Evolutionary conservation across 1,139 yeast genomes (phyloP), one percentile per base, ranked within the genome.

Genomic region (Pichia sp.): DNA sequence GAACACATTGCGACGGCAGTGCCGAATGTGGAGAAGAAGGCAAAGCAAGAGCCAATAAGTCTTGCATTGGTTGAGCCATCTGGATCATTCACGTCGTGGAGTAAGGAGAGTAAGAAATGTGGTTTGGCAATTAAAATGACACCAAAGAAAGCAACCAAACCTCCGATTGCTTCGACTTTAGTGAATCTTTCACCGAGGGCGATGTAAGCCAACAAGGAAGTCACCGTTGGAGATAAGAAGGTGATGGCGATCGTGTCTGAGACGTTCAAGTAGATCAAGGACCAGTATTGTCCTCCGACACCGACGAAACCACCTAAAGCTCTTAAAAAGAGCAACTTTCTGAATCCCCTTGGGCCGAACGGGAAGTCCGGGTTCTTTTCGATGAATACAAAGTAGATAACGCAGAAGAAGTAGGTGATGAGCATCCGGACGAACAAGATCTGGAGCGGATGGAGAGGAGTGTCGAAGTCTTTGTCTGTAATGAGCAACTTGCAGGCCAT

Each of bases 41-140:
- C 89, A 28, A 84, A 79, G 10, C 72, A 61, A 0, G 88, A 76
- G 0, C 96, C 96, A 2, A 71, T 43, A 5, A 75, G 45, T 47
- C 79, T 64, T 4, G 9, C 9, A 27, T 40, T 44, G 15, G 47
- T 12, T 11, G 45, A 33, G 9, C 15, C 32, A 43, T 59, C 35
- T 45, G 50, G 21, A 45, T 56, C 40, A n/a, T 3, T 22, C 2
- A 11, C 33, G 22, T 9, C 32, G 11, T 54, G 42, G 21, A 49
- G 22, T 37, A 48, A 60, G 10, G n/a, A 8, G 11, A 86, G 81
- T 31, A 88, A 56, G 54, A 85, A 85, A n/a, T 77, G 68, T 0
- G 97, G 97, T 59, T 89, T 79, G 1, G 96, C 93, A 56, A 90
- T 86, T 22, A 89, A 67, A 1, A 89, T 55, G 2, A 90, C 96